Conservation (phyloP, 1,284 basidiomycete genomes). For the Trametes hirsuta region DNA sequence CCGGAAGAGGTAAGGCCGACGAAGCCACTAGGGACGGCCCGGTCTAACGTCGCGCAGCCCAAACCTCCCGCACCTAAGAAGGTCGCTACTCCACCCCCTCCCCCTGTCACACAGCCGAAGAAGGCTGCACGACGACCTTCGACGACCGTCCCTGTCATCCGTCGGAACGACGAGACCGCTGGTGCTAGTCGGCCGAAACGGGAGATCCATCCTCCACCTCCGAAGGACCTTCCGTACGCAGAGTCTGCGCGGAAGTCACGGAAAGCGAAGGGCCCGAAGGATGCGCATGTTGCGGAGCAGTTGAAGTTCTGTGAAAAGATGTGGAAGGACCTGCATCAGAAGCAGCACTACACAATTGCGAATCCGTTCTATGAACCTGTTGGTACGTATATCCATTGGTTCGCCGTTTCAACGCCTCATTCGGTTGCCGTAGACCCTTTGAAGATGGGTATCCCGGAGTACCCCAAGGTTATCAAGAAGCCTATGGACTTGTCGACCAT, state of each 20-base stretch:
- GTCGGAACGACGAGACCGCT: constrained; percentile 65
- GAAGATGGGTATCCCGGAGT: constrained; percentile 83
- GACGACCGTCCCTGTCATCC: constrained; percentile 77
- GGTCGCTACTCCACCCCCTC: constrained; percentile 44
- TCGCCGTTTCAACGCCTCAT: too few species aligned
- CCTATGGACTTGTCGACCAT: constrained; percentile 96
- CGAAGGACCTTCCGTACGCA: constrained; percentile 87
- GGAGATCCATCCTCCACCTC: constrained; percentile 94
- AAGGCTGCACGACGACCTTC: constrained; percentile 69
- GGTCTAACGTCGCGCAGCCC: constrained; percentile 33
- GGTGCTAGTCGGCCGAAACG: constrained; percentile 86
- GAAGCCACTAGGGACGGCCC: constrained; percentile 17
- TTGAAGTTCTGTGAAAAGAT: constrained; percentile 83
- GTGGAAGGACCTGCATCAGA: constrained; percentile 78
- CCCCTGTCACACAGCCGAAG: constrained; percentile 44
- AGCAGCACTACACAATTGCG: constrained; percentile 76
- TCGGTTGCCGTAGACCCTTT: constrained; percentile 59
- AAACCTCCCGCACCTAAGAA: constrained; percentile 63
- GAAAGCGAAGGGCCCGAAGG: constrained; percentile 62
- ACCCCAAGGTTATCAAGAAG: constrained; percentile 87
- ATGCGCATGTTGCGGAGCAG: constrained; percentile 81
- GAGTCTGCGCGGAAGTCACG: constrained; percentile 75
- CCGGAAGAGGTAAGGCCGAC: constrained; percentile 66
- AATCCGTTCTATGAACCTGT: constrained; percentile 94
- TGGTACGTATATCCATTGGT: constrained; percentile 52